A percentile compares a stretch with the other conserved stretches of the same genome.
Evolutionary conservation across 495 filamentous ascomycete genomes (phyloP).

Genomic region (Penicillium silybi): DNA sequence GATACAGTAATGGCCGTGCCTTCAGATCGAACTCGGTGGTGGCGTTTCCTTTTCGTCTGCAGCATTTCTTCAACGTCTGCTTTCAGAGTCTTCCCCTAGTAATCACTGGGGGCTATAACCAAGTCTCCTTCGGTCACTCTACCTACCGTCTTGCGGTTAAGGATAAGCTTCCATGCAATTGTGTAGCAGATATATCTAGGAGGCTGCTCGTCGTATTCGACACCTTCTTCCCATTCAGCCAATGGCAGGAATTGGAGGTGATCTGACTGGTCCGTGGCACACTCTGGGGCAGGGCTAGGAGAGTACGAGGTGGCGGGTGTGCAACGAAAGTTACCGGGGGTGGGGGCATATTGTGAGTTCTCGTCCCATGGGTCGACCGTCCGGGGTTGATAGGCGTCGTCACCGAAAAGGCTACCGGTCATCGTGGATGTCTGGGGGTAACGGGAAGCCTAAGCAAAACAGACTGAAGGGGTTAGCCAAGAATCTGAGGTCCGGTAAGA

Average conservation of each 20-base stretch:
- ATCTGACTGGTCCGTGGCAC: background rate
- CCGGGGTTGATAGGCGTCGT: too few species aligned
- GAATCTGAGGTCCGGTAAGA: too few species aligned
- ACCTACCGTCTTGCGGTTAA: constrained; percentile 10
- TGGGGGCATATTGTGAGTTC: background rate
- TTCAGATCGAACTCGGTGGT: too few species aligned
- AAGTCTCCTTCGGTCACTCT: constrained; percentile 6
- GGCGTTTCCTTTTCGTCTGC: too few species aligned
- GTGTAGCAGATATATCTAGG: constrained; percentile 10
- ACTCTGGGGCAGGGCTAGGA: constrained; percentile 1
- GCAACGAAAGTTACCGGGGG: background rate
- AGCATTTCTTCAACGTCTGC: background rate
- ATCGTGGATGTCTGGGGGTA: too few species aligned
- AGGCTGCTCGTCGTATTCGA: background rate
- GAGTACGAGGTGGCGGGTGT: background rate
- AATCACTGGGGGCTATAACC: constrained; percentile 7
- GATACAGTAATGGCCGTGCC: too few species aligned
- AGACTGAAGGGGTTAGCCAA: too few species aligned
- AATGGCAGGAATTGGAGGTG: constrained; percentile 1
- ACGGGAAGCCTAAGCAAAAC: too few species aligned
- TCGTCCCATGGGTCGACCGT: background rate
- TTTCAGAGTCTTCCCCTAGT: background rate
- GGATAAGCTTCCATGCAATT: constrained; percentile 9
- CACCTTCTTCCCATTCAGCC: constrained; percentile 2
- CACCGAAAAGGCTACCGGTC: too few species aligned